These are phyloP conservation scores for Monilinia fructicola DNA, from an alignment of 2,329 filamentous ascomycete species.

Conservation along the genomic window DNA sequence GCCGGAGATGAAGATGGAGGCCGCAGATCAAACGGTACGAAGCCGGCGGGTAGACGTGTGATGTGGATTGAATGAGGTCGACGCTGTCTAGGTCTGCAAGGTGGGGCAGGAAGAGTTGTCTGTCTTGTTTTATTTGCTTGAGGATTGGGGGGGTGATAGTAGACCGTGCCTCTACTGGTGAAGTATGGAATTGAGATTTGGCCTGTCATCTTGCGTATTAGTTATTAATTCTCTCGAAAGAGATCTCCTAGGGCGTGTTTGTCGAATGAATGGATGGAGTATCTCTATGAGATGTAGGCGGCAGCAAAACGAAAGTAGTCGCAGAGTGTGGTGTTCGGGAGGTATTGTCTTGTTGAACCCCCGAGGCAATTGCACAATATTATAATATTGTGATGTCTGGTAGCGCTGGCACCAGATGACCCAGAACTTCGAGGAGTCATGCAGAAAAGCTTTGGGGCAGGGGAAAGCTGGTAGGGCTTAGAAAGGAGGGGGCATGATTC, in stretches of 20 bases:
- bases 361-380: conserved; percentile 20
- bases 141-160: conserved; percentile 33
- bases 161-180: conserved; percentile 35
- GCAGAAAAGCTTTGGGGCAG: conserved; percentile 19
- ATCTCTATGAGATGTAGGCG: background rate
- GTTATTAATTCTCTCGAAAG: conserved; percentile 22
- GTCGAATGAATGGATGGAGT: conserved; percentile 20
- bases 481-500: conserved; percentile 18
- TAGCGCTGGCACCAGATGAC: conserved; percentile 23
- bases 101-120: conserved; percentile 41
- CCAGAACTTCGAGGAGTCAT: conserved; percentile 23
- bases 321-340: conserved; percentile 8
- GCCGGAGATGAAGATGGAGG: conserved; percentile 37
- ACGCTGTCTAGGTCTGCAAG: conserved; percentile 52
- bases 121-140: conserved; percentile 26
- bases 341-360: background rate
- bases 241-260: background rate
- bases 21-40: conserved; percentile 43
- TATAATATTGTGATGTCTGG: conserved; percentile 14
- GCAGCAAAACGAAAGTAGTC: conserved; percentile 12
- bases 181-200: conserved; percentile 31
- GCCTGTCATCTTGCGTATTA: conserved; percentile 39
- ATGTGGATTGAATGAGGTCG: conserved; percentile 59
- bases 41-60: conserved; percentile 48
- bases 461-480: conserved; percentile 23